These are phyloP conservation scores for Erysimum pusillum DNA, from an alignment of 441 rosid species.

Conservation along the genomic window DNA sequence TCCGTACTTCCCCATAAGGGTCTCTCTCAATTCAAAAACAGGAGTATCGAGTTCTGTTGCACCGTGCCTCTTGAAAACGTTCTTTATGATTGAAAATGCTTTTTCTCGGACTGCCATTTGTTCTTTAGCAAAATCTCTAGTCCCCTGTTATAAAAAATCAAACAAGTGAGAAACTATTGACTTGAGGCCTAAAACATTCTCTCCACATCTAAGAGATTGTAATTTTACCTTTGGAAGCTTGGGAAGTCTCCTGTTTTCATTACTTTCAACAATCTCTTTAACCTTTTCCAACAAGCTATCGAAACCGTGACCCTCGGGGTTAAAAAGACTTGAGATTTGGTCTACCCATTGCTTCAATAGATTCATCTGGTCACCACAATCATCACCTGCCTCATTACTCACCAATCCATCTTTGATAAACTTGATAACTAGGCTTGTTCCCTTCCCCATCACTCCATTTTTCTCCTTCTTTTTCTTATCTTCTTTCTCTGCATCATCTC, in stretches of 20 bases:
- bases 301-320: conserved; percentile 59
- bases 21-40: conserved; percentile 95
- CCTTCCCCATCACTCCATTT: conserved; percentile 77
- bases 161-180: conserved; percentile 24
- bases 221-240: conserved; percentile 88
- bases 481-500: no score
- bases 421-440: conserved; percentile 71
- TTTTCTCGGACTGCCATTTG: conserved; percentile 86
- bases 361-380: conserved; percentile 45
- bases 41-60: conserved; percentile 97
- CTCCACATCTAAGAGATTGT: background rate
- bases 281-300: conserved; percentile 62
- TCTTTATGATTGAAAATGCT: conserved; percentile 79
- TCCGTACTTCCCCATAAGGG: conserved; percentile 93
- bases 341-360: conserved; percentile 57
- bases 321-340: conserved; percentile 56
- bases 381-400: conserved; percentile 48
- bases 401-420: conserved; percentile 70
- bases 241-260: conserved; percentile 91
- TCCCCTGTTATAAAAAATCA: conserved; percentile 64
- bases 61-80: conserved; percentile 87
- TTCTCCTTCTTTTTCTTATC: conserved; percentile 74
- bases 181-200: conserved; percentile 7
- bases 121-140: conserved; percentile 90
- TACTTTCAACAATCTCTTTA: conserved; percentile 86